Percentiles rank a stretch among this genome's conserved stretches.
These are phyloP conservation scores for Cercospora brassicicola DNA, from an alignment of 2,329 filamentous ascomycete genomes.

Conservation along the genomic window DNA sequence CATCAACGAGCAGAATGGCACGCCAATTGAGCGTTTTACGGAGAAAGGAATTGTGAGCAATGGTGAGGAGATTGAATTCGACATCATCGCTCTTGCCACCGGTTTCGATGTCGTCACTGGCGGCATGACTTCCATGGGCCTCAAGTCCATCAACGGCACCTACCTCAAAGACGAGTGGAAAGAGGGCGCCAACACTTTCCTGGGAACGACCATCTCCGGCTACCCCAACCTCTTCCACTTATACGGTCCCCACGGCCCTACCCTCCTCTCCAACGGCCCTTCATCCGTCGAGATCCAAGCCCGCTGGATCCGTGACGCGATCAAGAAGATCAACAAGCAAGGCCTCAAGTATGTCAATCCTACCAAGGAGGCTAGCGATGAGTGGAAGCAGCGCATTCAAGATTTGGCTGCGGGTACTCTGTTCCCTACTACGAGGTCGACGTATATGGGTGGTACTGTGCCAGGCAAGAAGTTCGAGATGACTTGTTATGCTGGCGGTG, in stretches of 20 bases:
- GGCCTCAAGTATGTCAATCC: slow-evolving; percentile 33
- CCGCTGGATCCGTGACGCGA: slow-evolving; percentile 41
- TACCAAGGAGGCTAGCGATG: slow-evolving; percentile 32
- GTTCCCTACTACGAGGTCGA: slow-evolving; percentile 32
- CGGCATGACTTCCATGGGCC: slow-evolving; percentile 48
- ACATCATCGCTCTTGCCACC: slow-evolving; percentile 50
- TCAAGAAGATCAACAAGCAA: slow-evolving; percentile 31
- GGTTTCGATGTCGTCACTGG: slow-evolving; percentile 42
- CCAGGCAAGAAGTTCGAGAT: slow-evolving; percentile 34
- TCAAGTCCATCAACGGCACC: slow-evolving; percentile 42
- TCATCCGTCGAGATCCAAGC: slow-evolving; percentile 46
- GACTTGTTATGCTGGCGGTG: slow-evolving; percentile 36
- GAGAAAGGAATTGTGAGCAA: slow-evolving; percentile 45
- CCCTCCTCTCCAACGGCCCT: slow-evolving; percentile 47
- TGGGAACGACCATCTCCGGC: slow-evolving; percentile 45
- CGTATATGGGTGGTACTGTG: slow-evolving; percentile 35
- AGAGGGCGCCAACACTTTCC: slow-evolving; percentile 45
- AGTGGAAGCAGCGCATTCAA: slow-evolving; percentile 36
- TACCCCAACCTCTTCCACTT: slow-evolving; percentile 38
- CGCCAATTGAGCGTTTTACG: slow-evolving; percentile 45
- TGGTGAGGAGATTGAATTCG: slow-evolving; percentile 46
- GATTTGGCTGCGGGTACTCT: slow-evolving; percentile 31
- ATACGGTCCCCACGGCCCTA: slow-evolving; percentile 48
- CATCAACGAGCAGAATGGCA: slow-evolving; percentile 40
- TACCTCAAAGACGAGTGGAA: slow-evolving; percentile 46